Percentiles rank a stretch among this genome's conserved stretches.
phyloP scores from a whole-genome alignment of 257 asterid genomes.

The Gynochthodes officinalis region DNA sequence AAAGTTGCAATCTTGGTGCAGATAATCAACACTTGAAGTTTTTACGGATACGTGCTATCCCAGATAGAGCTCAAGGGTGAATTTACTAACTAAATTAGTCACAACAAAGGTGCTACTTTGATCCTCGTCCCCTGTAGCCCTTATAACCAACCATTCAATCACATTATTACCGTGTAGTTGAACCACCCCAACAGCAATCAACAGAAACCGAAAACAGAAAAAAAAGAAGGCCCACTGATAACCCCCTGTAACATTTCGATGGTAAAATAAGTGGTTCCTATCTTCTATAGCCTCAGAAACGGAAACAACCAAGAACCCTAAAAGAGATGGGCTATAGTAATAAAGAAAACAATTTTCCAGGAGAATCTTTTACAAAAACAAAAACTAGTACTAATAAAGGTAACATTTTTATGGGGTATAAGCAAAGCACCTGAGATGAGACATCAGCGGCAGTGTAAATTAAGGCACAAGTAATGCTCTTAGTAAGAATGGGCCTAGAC shows the following conservation, averaged over 20 bases:
- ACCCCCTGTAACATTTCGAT: too few relatives aligned
- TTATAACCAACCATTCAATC: too few relatives aligned
- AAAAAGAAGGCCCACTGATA: too few relatives aligned
- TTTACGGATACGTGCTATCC: not conserved
- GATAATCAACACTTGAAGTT: too few relatives aligned
- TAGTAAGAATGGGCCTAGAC: slow-evolving; percentile 70
- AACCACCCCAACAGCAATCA: not conserved
- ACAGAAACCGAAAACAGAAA: not conserved
- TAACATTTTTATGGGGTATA: not conserved
- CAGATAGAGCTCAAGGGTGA: not conserved
- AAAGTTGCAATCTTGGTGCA: slow-evolving; percentile 6
- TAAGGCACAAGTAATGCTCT: slow-evolving; percentile 65
- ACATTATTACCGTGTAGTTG: too few relatives aligned
- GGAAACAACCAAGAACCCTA: not conserved
- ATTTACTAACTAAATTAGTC: not conserved
- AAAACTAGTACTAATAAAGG: not conserved
- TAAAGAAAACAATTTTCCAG: not conserved
- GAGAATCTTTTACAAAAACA: not conserved
- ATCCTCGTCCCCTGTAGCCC: too few relatives aligned
- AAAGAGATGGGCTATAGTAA: not conserved
- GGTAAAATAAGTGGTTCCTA: too few relatives aligned
- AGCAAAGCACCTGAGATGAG: slow-evolving; percentile 66
- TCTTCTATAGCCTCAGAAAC: not conserved
- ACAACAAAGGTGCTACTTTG: too few relatives aligned
- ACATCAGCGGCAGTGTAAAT: slow-evolving; percentile 80